Base-by-base conservation (phyloP, 768 basidiomycete species). In the Mycena indigotica region DNA sequence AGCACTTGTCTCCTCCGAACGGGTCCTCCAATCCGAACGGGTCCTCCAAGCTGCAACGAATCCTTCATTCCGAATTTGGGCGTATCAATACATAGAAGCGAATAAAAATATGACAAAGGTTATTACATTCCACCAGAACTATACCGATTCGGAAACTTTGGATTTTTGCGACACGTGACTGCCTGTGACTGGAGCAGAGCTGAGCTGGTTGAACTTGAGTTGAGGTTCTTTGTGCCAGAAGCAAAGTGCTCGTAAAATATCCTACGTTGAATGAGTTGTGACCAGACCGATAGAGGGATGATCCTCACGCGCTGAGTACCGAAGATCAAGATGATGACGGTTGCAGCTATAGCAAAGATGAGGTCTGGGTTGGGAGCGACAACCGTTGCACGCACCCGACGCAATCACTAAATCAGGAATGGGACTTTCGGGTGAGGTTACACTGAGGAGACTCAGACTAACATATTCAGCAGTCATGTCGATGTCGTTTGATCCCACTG, bases 381-480 rank as follows among this genome's bases (percentile, higher is more conserved):
- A n/a, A n/a, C n/a, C n/a, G 19, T 24, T 21, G 25, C 28, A 28
- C 74, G 26, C 61, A 81, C 80, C 79, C 28, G 71, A 72, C 23
- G 80, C 75, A 58, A 82, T 77, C 16, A 77, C 73, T 38, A 83
- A 62, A 61, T 83, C 80, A 8, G 80, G 79, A 2, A 75, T 70
- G 15, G 80, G 79, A 57, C 73, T 80, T 24, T 74, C 66, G 0
- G 79, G 79, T 10, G 77, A 70, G 21, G 63, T 68, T n/a, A 80
- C 68, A 2, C 80, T 80, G 15, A 83, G 53, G 12, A 83, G 65
- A 56, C 79, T 80, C 51, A 82, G 61, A 55, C 80, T 81, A 52
- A 38, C 15, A 3, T 8, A 30, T 23, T 53, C 41, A 24, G 5
- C 24, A 56, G n/a, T n/a, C n/a, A n/a, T n/a, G n/a, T 10, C 16